These are phyloP conservation scores for Postia placenta DNA, from an alignment of 768 basidiomycete genomes.

Conservation along the genomic window DNA sequence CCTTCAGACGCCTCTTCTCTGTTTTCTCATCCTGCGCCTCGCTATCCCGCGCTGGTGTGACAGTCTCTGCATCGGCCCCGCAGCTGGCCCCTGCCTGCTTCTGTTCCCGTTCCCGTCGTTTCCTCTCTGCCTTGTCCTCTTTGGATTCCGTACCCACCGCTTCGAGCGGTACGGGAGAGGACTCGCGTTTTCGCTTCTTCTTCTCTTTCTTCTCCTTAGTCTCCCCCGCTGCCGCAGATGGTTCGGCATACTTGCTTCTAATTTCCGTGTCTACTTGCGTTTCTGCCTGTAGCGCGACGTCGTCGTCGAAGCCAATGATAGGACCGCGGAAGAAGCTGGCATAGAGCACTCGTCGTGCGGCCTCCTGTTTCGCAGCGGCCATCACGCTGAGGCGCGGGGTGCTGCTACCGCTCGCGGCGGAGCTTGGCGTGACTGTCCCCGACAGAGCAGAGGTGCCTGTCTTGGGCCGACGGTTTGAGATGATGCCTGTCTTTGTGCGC, in stretches of 20 bases:
- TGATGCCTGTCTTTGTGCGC: slow-evolving; percentile 68
- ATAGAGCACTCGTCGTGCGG: slow-evolving; percentile 72
- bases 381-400: slow-evolving; percentile 45
- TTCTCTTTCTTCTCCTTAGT: slow-evolving; percentile 2
- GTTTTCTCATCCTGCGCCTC: neutral
- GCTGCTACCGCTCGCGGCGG: slow-evolving; percentile 23
- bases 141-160: neutral
- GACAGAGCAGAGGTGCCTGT: slow-evolving; percentile 42
- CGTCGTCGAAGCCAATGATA: slow-evolving; percentile 45
- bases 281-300: neutral
- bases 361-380: slow-evolving; percentile 66
- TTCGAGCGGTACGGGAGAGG: neutral
- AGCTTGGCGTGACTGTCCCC: slow-evolving; percentile 34
- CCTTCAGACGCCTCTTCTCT: neutral
- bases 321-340: slow-evolving; percentile 78
- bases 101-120: slow-evolving; percentile 3
- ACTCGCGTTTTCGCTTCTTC: slow-evolving; percentile 6
- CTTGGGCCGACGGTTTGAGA: slow-evolving; percentile 63
- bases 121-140: slow-evolving; percentile 1
- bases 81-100: slow-evolving; percentile 1
- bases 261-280: neutral
- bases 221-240: neutral
- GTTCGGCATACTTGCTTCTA: neutral
- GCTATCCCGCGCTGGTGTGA: slow-evolving; percentile 6
- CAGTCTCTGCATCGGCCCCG: slow-evolving; percentile 1